Percentiles rank a stretch among this genome's conserved stretches.
Evolutionary conservation across 352 stramenopile genomes (phyloP).

Genomic region (Pythium biforme): DNA sequence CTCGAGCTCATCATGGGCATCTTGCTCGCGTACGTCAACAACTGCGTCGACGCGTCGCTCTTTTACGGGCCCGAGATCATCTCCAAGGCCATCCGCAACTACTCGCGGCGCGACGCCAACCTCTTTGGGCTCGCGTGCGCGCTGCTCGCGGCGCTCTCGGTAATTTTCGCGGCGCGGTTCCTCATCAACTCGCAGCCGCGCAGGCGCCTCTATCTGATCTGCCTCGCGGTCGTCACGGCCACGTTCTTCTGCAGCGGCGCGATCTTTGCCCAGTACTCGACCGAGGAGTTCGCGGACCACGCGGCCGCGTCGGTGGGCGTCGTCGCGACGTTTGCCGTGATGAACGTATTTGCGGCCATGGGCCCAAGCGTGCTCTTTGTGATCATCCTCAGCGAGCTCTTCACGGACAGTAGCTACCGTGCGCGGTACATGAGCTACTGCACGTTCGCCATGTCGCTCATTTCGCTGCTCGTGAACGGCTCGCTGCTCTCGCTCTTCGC

Average conservation of each 20-base stretch:
- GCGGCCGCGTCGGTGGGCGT: conserved; percentile 45
- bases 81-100: conserved; percentile 59
- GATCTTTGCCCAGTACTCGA: conserved; percentile 69
- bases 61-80: conserved; percentile 87
- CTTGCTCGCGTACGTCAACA: conserved; percentile 83
- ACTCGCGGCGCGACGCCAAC: conserved; percentile 65
- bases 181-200: conserved; percentile 69
- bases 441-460: conserved; percentile 86
- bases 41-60: conserved; percentile 85
- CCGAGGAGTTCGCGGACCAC: conserved; percentile 56
- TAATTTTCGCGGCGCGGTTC: conserved; percentile 63
- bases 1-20: conserved; percentile 78
- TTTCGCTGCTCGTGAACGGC: conserved; percentile 82
- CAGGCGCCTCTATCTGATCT: conserved; percentile 71
- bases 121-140: conserved; percentile 71
- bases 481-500: conserved; percentile 79
- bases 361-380: conserved; percentile 81
- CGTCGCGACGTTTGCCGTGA: conserved; percentile 62
- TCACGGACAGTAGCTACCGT: conserved; percentile 78
- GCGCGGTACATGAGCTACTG: conserved; percentile 88
- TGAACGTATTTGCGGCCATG: conserved; percentile 75
- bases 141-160: conserved; percentile 63
- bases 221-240: conserved; percentile 57
- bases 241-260: conserved; percentile 67
- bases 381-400: conserved; percentile 84